Evolutionary conservation across 345 rosid genomes (phyloP).

Genomic region (Pelargonium nanum): DNA sequence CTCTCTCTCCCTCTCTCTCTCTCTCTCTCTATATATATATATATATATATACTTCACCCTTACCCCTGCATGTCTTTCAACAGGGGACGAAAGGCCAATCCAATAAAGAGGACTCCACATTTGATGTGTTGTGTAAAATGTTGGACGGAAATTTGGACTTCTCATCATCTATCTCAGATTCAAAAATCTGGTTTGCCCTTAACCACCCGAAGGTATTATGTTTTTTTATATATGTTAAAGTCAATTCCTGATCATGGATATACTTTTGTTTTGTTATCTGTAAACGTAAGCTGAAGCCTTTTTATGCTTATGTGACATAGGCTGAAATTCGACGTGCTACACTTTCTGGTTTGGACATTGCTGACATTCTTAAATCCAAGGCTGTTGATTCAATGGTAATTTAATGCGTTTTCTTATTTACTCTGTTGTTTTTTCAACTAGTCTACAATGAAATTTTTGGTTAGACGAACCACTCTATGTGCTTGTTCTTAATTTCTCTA

Average conservation of each 20-base stretch:
- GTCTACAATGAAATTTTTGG: neutral
- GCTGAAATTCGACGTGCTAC: conserved; percentile 68
- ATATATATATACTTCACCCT: conserved; percentile 10
- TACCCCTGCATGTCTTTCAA: conserved; percentile 2
- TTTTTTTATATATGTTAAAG: too few species aligned
- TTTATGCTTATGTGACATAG: conserved; percentile 28
- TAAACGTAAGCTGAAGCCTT: neutral
- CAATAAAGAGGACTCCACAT: conserved; percentile 39
- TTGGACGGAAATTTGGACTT: conserved; percentile 52
- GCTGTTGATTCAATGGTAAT: conserved; percentile 52
- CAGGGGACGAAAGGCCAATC: conserved; percentile 42
- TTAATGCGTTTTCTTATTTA: neutral
- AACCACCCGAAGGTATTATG: conserved; percentile 76
- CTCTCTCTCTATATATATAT: conserved; percentile 6
- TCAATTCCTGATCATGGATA: neutral
- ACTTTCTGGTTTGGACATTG: conserved; percentile 41
- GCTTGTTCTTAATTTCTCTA: too few species aligned
- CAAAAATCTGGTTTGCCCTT: conserved; percentile 74
- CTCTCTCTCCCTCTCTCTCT: neutral
- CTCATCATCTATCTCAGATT: conserved; percentile 37
- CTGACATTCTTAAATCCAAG: conserved; percentile 35
- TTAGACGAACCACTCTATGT: neutral
- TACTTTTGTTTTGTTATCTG: neutral
- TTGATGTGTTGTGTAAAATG: conserved; percentile 42
- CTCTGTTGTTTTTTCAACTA: neutral